phyloP scores from a whole-genome alignment of 2,329 filamentous ascomycete species.

The Phialophora macrospora region DNA sequence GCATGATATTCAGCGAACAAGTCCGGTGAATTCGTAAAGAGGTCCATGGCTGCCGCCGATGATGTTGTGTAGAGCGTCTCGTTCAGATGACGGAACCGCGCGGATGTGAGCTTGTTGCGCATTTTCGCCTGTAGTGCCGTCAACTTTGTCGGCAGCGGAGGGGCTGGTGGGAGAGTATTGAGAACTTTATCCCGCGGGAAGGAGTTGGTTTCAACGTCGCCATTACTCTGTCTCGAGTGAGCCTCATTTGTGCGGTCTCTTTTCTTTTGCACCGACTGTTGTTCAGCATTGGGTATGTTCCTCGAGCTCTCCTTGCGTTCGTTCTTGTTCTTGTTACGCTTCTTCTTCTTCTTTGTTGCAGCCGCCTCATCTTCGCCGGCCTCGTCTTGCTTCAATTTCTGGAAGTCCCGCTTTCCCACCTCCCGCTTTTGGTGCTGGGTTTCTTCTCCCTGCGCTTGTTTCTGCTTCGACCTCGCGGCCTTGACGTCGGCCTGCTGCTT shows the following conservation, averaged over 20 bases:
- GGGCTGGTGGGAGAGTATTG: slow-evolving; percentile 48
- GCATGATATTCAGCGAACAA: slow-evolving; percentile 97
- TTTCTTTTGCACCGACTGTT: not conserved
- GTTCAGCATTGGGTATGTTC: not conserved
- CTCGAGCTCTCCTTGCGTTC: not conserved
- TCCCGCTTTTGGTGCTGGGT: not conserved
- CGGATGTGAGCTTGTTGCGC: slow-evolving; percentile 91
- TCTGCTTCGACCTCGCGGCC: slow-evolving; percentile 4
- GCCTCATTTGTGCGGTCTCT: not conserved
- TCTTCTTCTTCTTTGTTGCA: slow-evolving; percentile 2
- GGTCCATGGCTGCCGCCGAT: slow-evolving; percentile 77
- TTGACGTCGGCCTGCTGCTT: slow-evolving; percentile 60
- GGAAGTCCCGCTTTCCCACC: not conserved
- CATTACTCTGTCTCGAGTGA: slow-evolving; percentile 2
- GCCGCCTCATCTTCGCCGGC: not conserved
- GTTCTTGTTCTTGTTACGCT: not conserved
- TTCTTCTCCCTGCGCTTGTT: slow-evolving; percentile 6
- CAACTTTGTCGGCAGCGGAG: slow-evolving; percentile 63
- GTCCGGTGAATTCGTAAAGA: slow-evolving; percentile 84
- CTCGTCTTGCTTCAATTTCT: not conserved
- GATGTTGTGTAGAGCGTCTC: slow-evolving; percentile 94
- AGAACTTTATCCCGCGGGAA: slow-evolving; percentile 20
- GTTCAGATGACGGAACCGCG: slow-evolving; percentile 96
- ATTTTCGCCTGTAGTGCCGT: slow-evolving; percentile 93
- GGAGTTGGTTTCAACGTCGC: slow-evolving; percentile 6